A percentile compares a stretch with the other conserved stretches of the same genome.
Conservation (phyloP, 2,329 filamentous ascomycete genomes). For the Pseudogymnoascus sp. region DNA sequence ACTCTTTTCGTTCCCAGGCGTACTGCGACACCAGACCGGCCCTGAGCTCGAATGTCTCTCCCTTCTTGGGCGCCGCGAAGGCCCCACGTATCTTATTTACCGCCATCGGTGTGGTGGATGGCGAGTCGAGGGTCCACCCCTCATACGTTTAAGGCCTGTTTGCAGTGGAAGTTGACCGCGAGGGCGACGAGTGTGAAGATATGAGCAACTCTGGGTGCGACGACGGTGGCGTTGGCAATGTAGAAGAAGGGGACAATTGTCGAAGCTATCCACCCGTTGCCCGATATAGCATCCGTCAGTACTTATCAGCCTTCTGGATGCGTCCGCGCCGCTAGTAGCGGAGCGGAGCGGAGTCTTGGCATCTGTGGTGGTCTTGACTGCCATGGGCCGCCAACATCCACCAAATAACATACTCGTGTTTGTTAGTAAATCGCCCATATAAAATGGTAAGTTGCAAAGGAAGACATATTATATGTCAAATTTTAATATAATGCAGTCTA, state of each 20-base stretch:
- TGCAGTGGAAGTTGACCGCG: background rate
- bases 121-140: conserved; percentile 29
- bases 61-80: conserved; percentile 87
- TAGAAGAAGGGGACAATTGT: background rate
- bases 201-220: conserved; percentile 3
- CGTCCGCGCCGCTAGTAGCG: background rate
- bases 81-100: conserved; percentile 94
- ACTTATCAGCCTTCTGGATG: conserved; percentile 6
- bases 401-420: background rate
- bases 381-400: background rate
- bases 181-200: background rate
- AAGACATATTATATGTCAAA: background rate
- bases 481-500: conserved; percentile 27
- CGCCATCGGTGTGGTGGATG: conserved; percentile 56
- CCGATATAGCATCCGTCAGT: background rate
- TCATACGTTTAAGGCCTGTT: conserved; percentile 25
- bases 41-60: conserved; percentile 95
- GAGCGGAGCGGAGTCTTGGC: conserved; percentile 3
- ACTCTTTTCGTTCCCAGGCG: conserved; percentile 97
- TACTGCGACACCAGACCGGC: conserved; percentile 96
- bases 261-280: conserved; percentile 1
- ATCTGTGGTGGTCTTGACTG: background rate
- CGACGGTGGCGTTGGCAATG: background rate
- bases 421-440: background rate
- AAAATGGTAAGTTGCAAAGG: background rate